Evolutionary conservation across 2,329 filamentous ascomycete genomes (phyloP).

Genomic region (Microcyclosporella mali): DNA sequence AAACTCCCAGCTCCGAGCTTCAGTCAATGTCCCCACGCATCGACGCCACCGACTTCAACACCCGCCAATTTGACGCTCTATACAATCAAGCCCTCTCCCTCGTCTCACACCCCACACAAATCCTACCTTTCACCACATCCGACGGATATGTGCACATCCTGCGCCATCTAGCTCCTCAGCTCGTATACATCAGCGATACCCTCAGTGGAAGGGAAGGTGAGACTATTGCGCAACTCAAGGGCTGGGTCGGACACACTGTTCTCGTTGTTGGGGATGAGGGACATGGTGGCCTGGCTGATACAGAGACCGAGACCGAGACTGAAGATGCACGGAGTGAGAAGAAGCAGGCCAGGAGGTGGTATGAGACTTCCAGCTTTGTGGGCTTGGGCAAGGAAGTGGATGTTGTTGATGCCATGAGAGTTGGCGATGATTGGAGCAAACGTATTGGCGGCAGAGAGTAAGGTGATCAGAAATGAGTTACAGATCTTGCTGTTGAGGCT

Average conservation of each 20-base stretch:
- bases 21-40: conserved; percentile 38
- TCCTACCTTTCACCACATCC: conserved; percentile 80
- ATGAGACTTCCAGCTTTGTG: conserved; percentile 72
- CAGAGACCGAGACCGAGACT: conserved; percentile 64
- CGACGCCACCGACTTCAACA: conserved; percentile 32
- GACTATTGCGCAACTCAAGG: conserved; percentile 60
- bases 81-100: conserved; percentile 72
- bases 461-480: conserved; percentile 9
- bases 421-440: conserved; percentile 81
- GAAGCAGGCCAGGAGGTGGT: conserved; percentile 58
- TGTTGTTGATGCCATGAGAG: conserved; percentile 73
- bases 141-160: conserved; percentile 81
- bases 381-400: conserved; percentile 82
- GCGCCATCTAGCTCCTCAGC: conserved; percentile 74
- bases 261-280: conserved; percentile 66
- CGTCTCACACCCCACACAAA: conserved; percentile 78
- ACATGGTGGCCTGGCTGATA: conserved; percentile 73
- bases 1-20: conserved; percentile 57
- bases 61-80: conserved; percentile 63
- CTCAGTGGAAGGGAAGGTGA: conserved; percentile 62
- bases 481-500: not conserved
- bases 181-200: conserved; percentile 78
- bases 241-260: conserved; percentile 57
- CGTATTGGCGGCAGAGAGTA: conserved; percentile 60
- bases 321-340: conserved; percentile 48